phyloP scores from a whole-genome alignment of 768 basidiomycete species.

The Suillus lakei region DNA sequence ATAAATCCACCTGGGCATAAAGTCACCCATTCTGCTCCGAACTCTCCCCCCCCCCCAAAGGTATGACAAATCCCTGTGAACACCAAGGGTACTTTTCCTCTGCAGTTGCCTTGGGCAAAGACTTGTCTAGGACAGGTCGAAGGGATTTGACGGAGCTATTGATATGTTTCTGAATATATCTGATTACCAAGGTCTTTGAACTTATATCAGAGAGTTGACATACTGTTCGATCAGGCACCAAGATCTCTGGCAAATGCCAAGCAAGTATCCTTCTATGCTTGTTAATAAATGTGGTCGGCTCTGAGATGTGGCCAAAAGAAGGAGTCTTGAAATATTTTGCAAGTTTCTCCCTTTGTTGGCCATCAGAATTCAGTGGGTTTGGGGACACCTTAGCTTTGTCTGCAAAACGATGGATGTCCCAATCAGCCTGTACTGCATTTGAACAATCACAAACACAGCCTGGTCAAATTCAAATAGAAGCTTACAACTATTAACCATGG shows the following conservation, averaged over 20 bases:
- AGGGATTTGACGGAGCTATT: background rate
- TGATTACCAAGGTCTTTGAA: background rate
- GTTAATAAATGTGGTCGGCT: background rate
- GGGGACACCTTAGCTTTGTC: background rate
- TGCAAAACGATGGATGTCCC: background rate
- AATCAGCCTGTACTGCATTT: background rate
- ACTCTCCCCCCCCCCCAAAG: background rate
- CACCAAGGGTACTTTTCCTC: background rate
- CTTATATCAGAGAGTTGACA: background rate
- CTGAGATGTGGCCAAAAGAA: too few species aligned
- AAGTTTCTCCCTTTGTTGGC: too few species aligned
- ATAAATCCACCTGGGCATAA: background rate
- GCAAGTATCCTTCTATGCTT: background rate
- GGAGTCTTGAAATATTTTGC: too few species aligned
- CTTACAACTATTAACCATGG: background rate
- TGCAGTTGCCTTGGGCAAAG: background rate
- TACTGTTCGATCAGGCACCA: background rate
- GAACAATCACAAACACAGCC: background rate
- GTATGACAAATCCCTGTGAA: background rate
- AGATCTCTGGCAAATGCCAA: background rate
- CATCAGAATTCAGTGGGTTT: background rate
- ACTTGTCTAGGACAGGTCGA: background rate
- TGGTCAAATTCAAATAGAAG: background rate
- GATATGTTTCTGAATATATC: background rate
- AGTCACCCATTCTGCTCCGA: background rate